Evolutionary conservation across 1,284 basidiomycete species (phyloP).

Genomic region (Peniophora sp.): DNA sequence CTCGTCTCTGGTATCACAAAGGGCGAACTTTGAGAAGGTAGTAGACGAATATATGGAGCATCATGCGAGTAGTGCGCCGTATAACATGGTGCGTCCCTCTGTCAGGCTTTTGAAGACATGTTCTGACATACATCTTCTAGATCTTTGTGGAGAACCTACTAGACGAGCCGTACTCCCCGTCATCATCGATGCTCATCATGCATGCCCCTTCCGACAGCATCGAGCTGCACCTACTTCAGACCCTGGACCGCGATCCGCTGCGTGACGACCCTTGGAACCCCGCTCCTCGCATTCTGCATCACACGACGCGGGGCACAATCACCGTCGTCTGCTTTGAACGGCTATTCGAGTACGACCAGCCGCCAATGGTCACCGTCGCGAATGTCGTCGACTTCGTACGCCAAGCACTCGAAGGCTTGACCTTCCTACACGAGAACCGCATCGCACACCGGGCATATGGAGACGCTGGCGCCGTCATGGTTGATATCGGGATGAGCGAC

Average conservation of each 20-base stretch:
- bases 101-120: slow-evolving; percentile 4
- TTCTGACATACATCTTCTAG: background rate
- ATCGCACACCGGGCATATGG: slow-evolving; percentile 28
- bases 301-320: slow-evolving; percentile 27
- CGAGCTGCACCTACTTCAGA: slow-evolving; percentile 32
- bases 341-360: slow-evolving; percentile 33
- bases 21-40: slow-evolving; percentile 6
- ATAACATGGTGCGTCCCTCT: slow-evolving; percentile 8
- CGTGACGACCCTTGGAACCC: slow-evolving; percentile 47
- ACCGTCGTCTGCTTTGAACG: slow-evolving; percentile 36
- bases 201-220: slow-evolving; percentile 7
- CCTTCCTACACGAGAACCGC: slow-evolving; percentile 41
- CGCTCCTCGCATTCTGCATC: slow-evolving; percentile 34
- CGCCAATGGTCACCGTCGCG: slow-evolving; percentile 32
- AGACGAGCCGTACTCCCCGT: too few species aligned
- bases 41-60: slow-evolving; percentile 11
- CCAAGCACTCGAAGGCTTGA: slow-evolving; percentile 43
- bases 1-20: background rate
- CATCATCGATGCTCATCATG: slow-evolving; percentile 12
- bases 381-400: slow-evolving; percentile 43
- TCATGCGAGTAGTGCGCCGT: slow-evolving; percentile 1
- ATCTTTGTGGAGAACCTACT: slow-evolving; percentile 25
- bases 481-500: slow-evolving; percentile 29
- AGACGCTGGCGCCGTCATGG: slow-evolving; percentile 31
- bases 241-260: slow-evolving; percentile 32